A percentile compares a stretch with the other conserved stretches of the same genome.
Evolutionary conservation across 1,284 basidiomycete species (phyloP).

Genomic region (Ceratobasidium sp.): DNA sequence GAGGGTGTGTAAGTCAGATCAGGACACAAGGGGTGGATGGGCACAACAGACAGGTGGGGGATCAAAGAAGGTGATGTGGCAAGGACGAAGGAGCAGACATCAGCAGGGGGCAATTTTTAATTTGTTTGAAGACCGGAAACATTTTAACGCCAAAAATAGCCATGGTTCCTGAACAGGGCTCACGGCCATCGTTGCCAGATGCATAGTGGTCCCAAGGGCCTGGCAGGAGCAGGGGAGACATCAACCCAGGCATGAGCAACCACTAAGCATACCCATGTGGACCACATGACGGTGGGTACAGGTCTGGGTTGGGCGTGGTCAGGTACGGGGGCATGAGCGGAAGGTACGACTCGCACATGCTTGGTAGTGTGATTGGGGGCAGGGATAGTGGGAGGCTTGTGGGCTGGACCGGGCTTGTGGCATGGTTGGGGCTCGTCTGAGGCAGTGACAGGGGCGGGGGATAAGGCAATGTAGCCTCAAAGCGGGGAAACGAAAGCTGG

Average conservation of each 20-base stretch:
- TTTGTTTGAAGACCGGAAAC: too few relatives aligned
- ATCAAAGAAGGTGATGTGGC: too few relatives aligned
- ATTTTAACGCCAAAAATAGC: too few relatives aligned
- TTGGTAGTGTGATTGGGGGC: constrained; percentile 10
- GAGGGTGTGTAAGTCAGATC: too few relatives aligned
- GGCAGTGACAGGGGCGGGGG: neutral
- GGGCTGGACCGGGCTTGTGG: neutral
- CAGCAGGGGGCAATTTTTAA: too few relatives aligned
- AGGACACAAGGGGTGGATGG: too few relatives aligned
- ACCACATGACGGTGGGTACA: constrained; percentile 4
- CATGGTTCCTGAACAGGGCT: neutral
- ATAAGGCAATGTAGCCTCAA: neutral
- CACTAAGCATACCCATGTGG: constrained; percentile 5
- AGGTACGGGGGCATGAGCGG: constrained; percentile 14
- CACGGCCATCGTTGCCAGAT: neutral
- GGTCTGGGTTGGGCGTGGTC: neutral
- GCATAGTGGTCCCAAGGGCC: constrained; percentile 2
- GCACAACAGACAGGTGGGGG: too few relatives aligned
- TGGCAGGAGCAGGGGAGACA: neutral
- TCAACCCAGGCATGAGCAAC: neutral
- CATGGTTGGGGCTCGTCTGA: constrained; percentile 1
- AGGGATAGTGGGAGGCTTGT: neutral
- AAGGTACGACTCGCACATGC: constrained; percentile 19
- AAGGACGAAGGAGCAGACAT: too few relatives aligned
- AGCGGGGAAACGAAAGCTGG: neutral